Percentiles rank a stretch among this genome's conserved stretches.
phyloP scores from a whole-genome alignment of 78 protist species.

The Dictyostelium firmibasis region DNA sequence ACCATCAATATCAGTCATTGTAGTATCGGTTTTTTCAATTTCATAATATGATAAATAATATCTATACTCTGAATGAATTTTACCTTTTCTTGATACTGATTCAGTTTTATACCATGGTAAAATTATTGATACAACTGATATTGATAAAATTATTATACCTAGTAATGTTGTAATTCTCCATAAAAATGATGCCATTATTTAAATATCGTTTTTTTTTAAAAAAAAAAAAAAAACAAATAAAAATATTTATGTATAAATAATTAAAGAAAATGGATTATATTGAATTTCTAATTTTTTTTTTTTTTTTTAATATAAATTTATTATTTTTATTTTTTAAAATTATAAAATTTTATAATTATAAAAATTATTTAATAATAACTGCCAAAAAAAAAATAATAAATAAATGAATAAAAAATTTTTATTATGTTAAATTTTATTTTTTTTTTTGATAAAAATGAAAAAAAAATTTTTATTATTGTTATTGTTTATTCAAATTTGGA shows the following conservation, averaged over 20 bases:
- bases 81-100: not conserved
- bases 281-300: not conserved
- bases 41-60: not conserved
- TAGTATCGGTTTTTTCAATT: not conserved
- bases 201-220: no score
- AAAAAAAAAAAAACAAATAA: no score
- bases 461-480: no score
- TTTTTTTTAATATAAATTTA: not conserved
- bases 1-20: not conserved
- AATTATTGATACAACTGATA: not conserved
- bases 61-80: not conserved
- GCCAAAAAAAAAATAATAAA: not conserved
- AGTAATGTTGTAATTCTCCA: not conserved
- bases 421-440: no score
- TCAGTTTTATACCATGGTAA: slow-evolving; percentile 8
- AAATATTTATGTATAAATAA: not conserved
- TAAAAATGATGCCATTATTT: not conserved
- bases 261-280: no score
- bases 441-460: not conserved
- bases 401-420: no score
- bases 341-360: not conserved
- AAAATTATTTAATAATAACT: not conserved
- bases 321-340: not conserved
- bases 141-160: not conserved
- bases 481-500: not conserved